These are phyloP conservation scores for Wallacemonas rigidus DNA, from an alignment of 208 protist genomes.

Conservation along the genomic window DNA sequence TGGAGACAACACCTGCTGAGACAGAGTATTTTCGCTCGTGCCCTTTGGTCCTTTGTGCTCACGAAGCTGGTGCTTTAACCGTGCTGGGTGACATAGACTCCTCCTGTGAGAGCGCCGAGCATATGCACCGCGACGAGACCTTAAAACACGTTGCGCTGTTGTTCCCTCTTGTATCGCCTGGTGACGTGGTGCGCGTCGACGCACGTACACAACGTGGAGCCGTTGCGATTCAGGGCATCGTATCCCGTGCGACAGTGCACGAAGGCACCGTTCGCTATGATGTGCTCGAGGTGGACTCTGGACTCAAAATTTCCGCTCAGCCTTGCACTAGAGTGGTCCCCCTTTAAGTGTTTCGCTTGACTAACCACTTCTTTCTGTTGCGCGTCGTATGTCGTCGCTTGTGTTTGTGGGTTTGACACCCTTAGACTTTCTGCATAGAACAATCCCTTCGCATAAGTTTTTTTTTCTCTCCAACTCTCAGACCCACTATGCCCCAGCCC, in stretches of 20 bases:
- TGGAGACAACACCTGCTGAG: slow-evolving; percentile 35
- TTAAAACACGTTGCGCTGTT: slow-evolving; percentile 42
- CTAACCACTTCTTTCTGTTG: too few species aligned
- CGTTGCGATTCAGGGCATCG: slow-evolving; percentile 38
- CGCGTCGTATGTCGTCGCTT: too few species aligned
- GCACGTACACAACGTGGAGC: background rate
- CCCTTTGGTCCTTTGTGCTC: slow-evolving; percentile 30
- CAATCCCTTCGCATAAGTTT: too few species aligned
- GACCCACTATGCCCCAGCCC: too few species aligned
- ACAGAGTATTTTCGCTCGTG: slow-evolving; percentile 34
- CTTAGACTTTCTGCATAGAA: too few species aligned
- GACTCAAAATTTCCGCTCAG: slow-evolving; percentile 33
- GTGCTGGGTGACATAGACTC: background rate
- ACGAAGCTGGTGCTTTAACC: slow-evolving; percentile 16
- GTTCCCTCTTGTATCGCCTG: slow-evolving; percentile 36
- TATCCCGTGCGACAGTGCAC: slow-evolving; percentile 28
- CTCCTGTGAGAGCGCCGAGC: background rate
- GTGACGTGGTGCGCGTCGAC: slow-evolving; percentile 54
- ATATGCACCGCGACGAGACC: background rate
- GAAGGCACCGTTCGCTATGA: slow-evolving; percentile 44
- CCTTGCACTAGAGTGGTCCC: slow-evolving; percentile 52
- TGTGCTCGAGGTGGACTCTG: slow-evolving; percentile 35
- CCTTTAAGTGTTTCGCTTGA: slow-evolving; percentile 21
- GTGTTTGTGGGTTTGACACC: too few species aligned
- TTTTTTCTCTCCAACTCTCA: too few species aligned